Evolutionary conservation across 441 rosid genomes (phyloP).

Genomic region (Croton setiger): DNA sequence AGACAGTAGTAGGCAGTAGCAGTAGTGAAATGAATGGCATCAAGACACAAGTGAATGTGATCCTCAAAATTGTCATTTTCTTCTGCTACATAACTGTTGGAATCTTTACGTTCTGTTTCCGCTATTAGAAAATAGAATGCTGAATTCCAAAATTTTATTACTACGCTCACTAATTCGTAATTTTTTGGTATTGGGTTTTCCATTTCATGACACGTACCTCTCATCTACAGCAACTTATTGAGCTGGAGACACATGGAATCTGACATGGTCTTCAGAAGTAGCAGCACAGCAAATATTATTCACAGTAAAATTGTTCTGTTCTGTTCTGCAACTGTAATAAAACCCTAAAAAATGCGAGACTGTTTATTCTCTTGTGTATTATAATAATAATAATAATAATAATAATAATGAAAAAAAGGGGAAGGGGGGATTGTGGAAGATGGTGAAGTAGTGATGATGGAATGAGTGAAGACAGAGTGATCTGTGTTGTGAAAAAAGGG

Average conservation of each 20-base stretch:
- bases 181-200: slow-evolving; percentile 30
- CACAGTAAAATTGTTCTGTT: slow-evolving; percentile 24
- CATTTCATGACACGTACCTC: slow-evolving; percentile 40
- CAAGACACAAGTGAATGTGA: slow-evolving; percentile 26
- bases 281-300: slow-evolving; percentile 28
- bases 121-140: slow-evolving; percentile 3
- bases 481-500: slow-evolving; percentile 41
- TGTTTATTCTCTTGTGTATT: background rate
- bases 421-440: too few species aligned
- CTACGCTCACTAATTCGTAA: slow-evolving; percentile 1
- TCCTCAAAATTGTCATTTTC: slow-evolving; percentile 37
- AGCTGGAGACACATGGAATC: slow-evolving; percentile 60
- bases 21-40: slow-evolving; percentile 27
- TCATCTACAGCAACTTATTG: slow-evolving; percentile 46
- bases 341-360: slow-evolving; percentile 5
- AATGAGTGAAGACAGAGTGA: slow-evolving; percentile 29
- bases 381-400: background rate
- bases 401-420: too few species aligned
- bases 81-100: slow-evolving; percentile 29
- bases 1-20: background rate
- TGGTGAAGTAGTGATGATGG: slow-evolving; percentile 20
- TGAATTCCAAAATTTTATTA: slow-evolving; percentile 19
- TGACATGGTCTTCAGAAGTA: slow-evolving; percentile 43
- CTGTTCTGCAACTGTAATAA: slow-evolving; percentile 11
- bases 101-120: slow-evolving; percentile 1